phyloP scores from a whole-genome alignment of 2,329 filamentous ascomycete genomes.

The Phialophora macrospora region DNA sequence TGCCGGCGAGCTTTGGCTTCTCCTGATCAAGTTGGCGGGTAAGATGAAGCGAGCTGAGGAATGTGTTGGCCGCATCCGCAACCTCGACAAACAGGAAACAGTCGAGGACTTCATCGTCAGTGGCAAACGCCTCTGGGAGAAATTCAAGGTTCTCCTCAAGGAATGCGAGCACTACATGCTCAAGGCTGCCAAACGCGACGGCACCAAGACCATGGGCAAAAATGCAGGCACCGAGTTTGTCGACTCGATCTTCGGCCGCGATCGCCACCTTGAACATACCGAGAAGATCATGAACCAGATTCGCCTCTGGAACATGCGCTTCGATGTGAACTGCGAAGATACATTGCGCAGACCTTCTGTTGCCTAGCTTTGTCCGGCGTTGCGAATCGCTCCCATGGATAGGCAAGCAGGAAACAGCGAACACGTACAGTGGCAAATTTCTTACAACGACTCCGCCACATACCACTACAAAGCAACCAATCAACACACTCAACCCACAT shows the following conservation, averaged over 20 bases:
- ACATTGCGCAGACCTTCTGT: slow-evolving; percentile 67
- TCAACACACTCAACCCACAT: slow-evolving; percentile 4
- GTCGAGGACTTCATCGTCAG: slow-evolving; percentile 89
- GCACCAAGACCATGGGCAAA: slow-evolving; percentile 78
- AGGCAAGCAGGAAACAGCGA: neutral
- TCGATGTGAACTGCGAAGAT: slow-evolving; percentile 93
- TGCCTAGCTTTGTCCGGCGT: slow-evolving; percentile 27
- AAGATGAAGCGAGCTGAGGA: slow-evolving; percentile 93
- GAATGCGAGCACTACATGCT: slow-evolving; percentile 94
- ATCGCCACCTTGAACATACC: slow-evolving; percentile 85
- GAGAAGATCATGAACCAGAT: slow-evolving; percentile 91
- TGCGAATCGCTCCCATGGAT: neutral
- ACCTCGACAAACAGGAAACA: slow-evolving; percentile 74
- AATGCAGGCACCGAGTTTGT: slow-evolving; percentile 95
- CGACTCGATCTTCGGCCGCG: slow-evolving; percentile 89
- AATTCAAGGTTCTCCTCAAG: slow-evolving; percentile 85
- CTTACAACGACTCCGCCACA: slow-evolving; percentile 24
- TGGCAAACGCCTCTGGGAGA: slow-evolving; percentile 83
- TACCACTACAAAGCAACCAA: slow-evolving; percentile 4
- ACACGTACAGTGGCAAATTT: slow-evolving; percentile 24
- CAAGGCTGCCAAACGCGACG: slow-evolving; percentile 77
- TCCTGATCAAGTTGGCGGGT: slow-evolving; percentile 89
- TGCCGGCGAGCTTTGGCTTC: slow-evolving; percentile 91
- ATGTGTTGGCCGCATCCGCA: slow-evolving; percentile 72
- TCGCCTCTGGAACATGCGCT: slow-evolving; percentile 87